Conservation (phyloP, 352 stramenopile species). For the Plasmopara muralis region DNA sequence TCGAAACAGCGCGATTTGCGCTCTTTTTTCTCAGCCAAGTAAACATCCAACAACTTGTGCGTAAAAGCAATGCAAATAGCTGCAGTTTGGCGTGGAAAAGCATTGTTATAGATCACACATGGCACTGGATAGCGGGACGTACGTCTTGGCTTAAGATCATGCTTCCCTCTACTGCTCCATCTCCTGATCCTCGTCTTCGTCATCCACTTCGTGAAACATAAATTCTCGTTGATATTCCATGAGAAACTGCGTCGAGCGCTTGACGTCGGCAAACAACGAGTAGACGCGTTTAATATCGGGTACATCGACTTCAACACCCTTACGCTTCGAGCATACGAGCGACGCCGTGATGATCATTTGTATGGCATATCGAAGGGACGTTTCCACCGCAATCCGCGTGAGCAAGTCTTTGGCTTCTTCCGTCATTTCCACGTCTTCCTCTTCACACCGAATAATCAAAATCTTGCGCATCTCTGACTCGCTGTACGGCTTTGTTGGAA, state of each 20-base stretch:
- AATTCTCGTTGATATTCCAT: constrained; percentile 99
- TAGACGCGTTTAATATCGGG: constrained; percentile 94
- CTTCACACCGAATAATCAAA: constrained; percentile 94
- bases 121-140: constrained; percentile 7
- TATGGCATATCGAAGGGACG: constrained; percentile 98
- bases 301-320: constrained; percentile 87
- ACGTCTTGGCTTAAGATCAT: background rate
- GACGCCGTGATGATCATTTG: constrained; percentile 99
- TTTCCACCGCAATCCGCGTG: constrained; percentile 97
- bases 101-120: constrained; percentile 29
- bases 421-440: constrained; percentile 98
- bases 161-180: constrained; percentile 26
- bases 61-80: constrained; percentile 19
- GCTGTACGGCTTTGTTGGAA: constrained; percentile 95
- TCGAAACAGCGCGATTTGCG: constrained; percentile 65
- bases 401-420: constrained; percentile 95
- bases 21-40: constrained; percentile 51
- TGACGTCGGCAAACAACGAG: constrained; percentile 97
- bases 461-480: constrained; percentile 96
- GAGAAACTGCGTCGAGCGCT: constrained; percentile 97
- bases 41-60: constrained; percentile 6
- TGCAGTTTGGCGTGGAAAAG: constrained; percentile 25
- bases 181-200: constrained; percentile 26
- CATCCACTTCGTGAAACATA: constrained; percentile 96
- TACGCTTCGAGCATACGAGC: constrained; percentile 91